Percentiles rank a stretch among this genome's conserved stretches.
These are phyloP conservation scores for Musa schizocarpa DNA, from an alignment of 176 grass and related monocot genomes.

Conservation along the genomic window DNA sequence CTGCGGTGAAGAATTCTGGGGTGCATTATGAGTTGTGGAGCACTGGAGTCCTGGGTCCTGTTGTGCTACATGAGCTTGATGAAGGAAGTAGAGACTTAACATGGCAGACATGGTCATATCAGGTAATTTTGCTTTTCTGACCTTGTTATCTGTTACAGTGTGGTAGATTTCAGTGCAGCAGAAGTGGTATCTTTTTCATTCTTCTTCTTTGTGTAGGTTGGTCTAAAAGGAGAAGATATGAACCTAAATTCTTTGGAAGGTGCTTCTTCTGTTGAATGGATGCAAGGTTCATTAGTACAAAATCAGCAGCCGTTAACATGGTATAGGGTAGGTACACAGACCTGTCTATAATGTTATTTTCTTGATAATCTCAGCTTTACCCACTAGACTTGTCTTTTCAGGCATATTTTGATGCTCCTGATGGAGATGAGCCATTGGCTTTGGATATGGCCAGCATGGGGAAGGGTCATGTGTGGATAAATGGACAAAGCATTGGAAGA, in stretches of 20 bases:
- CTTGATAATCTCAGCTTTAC: background rate
- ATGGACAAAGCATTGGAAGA: constrained; percentile 88
- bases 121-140: constrained; percentile 26
- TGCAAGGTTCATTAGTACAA: constrained; percentile 64
- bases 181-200: background rate
- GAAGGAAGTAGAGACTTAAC: constrained; percentile 79
- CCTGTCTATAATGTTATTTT: background rate
- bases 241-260: constrained; percentile 85
- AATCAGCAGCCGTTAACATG: constrained; percentile 68
- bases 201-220: constrained; percentile 39
- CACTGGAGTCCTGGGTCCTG: constrained; percentile 80
- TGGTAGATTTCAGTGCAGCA: background rate
- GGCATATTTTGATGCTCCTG: constrained; percentile 84
- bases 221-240: constrained; percentile 94
- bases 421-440: constrained; percentile 79
- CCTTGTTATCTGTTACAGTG: constrained; percentile 1
- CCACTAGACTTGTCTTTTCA: constrained; percentile 19
- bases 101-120: constrained; percentile 94
- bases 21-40: constrained; percentile 92
- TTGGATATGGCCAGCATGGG: constrained; percentile 97
- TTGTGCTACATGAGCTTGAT: constrained; percentile 68
- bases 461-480: constrained; percentile 95
- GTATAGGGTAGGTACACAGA: constrained; percentile 60
- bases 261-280: constrained; percentile 83
- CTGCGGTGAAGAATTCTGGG: constrained; percentile 54